Base-by-base conservation (phyloP, 2,329 filamentous ascomycete genomes). In the Paraphaeosphaeria minitans region DNA sequence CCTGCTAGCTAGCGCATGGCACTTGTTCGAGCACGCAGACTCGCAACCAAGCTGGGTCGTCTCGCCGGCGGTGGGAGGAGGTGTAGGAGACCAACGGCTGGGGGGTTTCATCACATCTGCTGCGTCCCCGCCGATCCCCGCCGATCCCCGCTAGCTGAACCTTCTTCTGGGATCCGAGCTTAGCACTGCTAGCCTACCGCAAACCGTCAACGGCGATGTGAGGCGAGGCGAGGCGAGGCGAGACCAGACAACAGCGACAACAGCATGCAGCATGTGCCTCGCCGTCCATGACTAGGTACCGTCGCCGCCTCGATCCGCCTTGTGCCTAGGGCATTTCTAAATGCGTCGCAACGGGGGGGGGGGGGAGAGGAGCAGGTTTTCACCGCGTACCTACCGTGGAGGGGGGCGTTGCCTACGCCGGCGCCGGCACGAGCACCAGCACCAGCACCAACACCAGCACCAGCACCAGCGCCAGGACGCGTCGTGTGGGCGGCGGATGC, bases 371-470 rank as follows among this genome's bases (percentile, higher is more conserved):
- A 37, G 46, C 43, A 27, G 29, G 22, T 58, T 54, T 42, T 39
- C 58, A 22, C 39, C 39, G 54, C 49, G 59, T 27, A 27, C 24
- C 24, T 63, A 61, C 66, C 64, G 69, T 64, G 67, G 65, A 61
- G 51, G 54, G 51, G 54, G 21, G 12, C 49, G 13, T 46, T 57
- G 59, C 53, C 58, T 61, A 56, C 63, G 62, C 56, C 41, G 62
- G 60, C 55, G 62, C 65, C 63, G 64, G 66, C 61, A 62, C 70
- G 64, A 69, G 66, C 60, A 62, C 69, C 65, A 70, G 66, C 68
- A 66, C 56, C 41, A 61, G 60, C 55, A 61, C 65, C 63, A 63
- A 66, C 61, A 62, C 70, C 65, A 69, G 66, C 60, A 62, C 69
- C 65, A 70, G 66, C 68, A 66, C n/a, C n/a, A n/a, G n/a, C n/a